Conservation (phyloP, 805 yeast species). For the Candida adriatica region DNA sequence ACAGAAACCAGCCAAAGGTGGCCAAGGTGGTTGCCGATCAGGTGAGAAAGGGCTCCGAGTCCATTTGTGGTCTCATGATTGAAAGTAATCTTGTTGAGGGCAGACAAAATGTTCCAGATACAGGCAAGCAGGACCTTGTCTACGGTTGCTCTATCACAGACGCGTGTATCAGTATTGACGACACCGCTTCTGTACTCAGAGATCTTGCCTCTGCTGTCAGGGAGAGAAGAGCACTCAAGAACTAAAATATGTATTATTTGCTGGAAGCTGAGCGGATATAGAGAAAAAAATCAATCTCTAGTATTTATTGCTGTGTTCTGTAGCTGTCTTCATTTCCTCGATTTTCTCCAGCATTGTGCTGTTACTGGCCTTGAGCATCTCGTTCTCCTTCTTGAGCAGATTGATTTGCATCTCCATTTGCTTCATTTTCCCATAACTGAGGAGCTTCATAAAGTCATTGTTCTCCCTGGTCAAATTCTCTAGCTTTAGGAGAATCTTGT, state of each 20-base stretch:
- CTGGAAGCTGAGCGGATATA: too few relatives aligned
- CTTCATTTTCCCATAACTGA: slow-evolving; percentile 70
- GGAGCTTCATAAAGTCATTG: slow-evolving; percentile 58
- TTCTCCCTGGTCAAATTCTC: slow-evolving; percentile 61
- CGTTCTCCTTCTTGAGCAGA: slow-evolving; percentile 41
- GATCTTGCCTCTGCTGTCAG: slow-evolving; percentile 74
- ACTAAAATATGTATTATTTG: not conserved
- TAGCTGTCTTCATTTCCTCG: not conserved
- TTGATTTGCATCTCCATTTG: slow-evolving; percentile 66
- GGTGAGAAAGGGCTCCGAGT: slow-evolving; percentile 61
- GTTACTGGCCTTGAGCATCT: slow-evolving; percentile 5
- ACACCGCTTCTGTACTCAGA: slow-evolving; percentile 66
- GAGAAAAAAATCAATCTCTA: slow-evolving; percentile 1
- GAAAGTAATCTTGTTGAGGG: slow-evolving; percentile 91
- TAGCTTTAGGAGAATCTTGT: slow-evolving; percentile 58
- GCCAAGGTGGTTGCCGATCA: slow-evolving; percentile 75
- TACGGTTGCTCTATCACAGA: slow-evolving; percentile 98
- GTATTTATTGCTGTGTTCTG: not conserved
- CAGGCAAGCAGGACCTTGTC: slow-evolving; percentile 67
- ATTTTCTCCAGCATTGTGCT: slow-evolving; percentile 3
- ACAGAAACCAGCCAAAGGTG: slow-evolving; percentile 88
- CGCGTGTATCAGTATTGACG: slow-evolving; percentile 90
- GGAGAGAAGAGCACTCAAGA: slow-evolving; percentile 48
- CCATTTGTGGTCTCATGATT: slow-evolving; percentile 92
- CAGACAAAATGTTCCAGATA: slow-evolving; percentile 78